Conservation (phyloP, 2,329 filamentous ascomycete genomes). For the Cordyceps pruinosa region DNA sequence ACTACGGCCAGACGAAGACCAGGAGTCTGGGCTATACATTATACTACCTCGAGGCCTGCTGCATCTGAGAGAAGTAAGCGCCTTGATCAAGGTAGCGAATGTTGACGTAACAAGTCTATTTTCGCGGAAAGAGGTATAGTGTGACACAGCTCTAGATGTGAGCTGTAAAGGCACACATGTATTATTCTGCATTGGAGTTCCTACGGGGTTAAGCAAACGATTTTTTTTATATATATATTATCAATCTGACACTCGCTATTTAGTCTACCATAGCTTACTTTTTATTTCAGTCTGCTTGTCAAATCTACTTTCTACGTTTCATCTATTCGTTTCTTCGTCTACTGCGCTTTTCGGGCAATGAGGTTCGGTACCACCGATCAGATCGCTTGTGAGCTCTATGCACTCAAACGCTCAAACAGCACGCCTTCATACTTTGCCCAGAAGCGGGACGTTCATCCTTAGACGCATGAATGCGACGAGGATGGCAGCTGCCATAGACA, state of each 20-base stretch:
- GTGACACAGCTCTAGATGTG: not conserved
- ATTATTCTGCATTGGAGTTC: not conserved
- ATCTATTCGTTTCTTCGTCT: not conserved
- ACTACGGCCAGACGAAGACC: conserved; percentile 16
- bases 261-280: not conserved
- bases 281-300: not conserved
- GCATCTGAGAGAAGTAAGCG: conserved; percentile 15
- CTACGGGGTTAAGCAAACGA: not conserved
- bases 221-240: conserved; percentile 1
- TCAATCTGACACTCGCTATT: not conserved
- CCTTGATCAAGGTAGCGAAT: conserved; percentile 17
- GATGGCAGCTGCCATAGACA: conserved; percentile 38
- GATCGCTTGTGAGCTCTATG: not conserved
- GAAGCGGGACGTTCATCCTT: conserved; percentile 31
- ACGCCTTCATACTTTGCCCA: conserved; percentile 21
- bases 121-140: not conserved
- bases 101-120: conserved; percentile 4
- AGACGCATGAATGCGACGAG: conserved; percentile 38
- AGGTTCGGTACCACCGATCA: no score
- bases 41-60: conserved; percentile 14
- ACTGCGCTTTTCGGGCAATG: no score
- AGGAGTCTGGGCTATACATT: conserved; percentile 16
- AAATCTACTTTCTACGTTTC: not conserved
- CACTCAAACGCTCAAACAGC: not conserved
- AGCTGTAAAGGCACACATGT: not conserved